Evolutionary conservation across 2,329 filamentous ascomycete genomes (phyloP), one percentile per base, ranked within the genome.

Genomic region (Pestalotiopsis sp.): DNA sequence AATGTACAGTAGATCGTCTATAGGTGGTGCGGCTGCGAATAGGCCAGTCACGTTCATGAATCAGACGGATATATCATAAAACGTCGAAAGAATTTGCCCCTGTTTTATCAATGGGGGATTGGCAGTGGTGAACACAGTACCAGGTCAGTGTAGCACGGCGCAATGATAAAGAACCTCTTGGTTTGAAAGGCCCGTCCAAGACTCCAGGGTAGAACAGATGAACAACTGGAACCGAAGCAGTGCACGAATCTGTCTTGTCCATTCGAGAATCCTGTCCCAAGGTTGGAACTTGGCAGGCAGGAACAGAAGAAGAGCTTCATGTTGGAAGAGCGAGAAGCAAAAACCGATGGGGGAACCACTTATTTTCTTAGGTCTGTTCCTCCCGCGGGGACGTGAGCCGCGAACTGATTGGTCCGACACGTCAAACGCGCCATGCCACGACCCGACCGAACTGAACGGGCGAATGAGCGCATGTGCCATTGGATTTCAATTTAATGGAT

Each of bases 371-470:
- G 45, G 45, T 36, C 31, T 9, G 31, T 36, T 36, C 31, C 41
- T 45, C 17, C 20, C 45, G 45, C 45, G 45, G 57, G 57, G 57
- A 20, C 23, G 23, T 59, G 57, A 23, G n/a, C n/a, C 57, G 57
- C 57, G 57, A 9, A 36, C 31, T 36, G 31, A 59, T 59, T 59
- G 57, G 57, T 23, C 45, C 57, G 57, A 59, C 57, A 59, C 57
- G 57, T 59, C 57, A 59, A 59, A 59, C 57, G 57, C 57, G 57
- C 57, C 27, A 36, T 59, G 56, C 27, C 57, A 59, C 57, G 57
- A 59, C 57, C 23, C 27, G 45, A 52, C 17, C 20, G 45, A 36
- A 52, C 45, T 52, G 17, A 52, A 36, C 23, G 13, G 57, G 23
- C 23, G 23, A 59, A 59, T 36, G 20, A 59, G 23, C 13, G 57